A percentile compares a stretch with the other conserved stretches of the same genome.
Evolutionary conservation across 139 green algal species (phyloP).

Genomic region (Chlamydomonas incerta): DNA sequence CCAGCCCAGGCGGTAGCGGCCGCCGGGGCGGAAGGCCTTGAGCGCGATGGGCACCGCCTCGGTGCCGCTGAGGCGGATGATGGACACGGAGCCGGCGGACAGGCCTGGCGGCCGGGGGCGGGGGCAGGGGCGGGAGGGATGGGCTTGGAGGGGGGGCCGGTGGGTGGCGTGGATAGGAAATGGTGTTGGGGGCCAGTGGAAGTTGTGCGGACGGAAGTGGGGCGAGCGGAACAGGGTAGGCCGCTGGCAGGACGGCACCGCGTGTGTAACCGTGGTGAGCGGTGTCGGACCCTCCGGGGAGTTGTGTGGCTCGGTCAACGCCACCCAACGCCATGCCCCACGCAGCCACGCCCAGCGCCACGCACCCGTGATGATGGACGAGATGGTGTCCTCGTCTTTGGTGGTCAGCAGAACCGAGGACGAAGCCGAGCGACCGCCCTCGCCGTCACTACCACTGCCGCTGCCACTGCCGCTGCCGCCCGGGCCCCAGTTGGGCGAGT

Average conservation of each 20-base stretch:
- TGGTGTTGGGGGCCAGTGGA: too few species aligned
- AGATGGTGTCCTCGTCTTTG: conserved; percentile 78
- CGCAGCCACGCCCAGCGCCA: not conserved
- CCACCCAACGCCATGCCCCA: too few species aligned
- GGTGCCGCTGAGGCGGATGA: conserved; percentile 88
- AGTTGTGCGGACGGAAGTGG: too few species aligned
- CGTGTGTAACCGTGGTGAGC: too few species aligned
- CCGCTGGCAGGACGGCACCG: too few species aligned
- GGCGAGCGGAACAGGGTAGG: too few species aligned
- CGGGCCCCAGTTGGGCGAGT: too few species aligned
- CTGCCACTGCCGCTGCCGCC: not conserved
- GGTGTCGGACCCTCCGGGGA: too few species aligned
- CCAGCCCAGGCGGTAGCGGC: conserved; percentile 57
- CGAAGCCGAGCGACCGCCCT: not conserved
- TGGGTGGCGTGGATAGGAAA: not conserved
- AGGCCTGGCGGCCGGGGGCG: conserved; percentile 36
- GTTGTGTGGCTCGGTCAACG: too few species aligned
- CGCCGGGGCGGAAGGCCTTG: conserved; percentile 67
- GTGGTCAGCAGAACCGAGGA: conserved; percentile 39
- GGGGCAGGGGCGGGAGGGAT: too few species aligned
- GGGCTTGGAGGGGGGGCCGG: too few species aligned
- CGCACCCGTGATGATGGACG: conserved; percentile 79
- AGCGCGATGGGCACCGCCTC: conserved; percentile 65
- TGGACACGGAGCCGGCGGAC: conserved; percentile 82
- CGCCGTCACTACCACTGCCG: not conserved